Percentiles rank a stretch among this genome's conserved stretches.
These are phyloP conservation scores for Aurantiochytrium sp. DNA, from an alignment of 108 stramenopile species.

Conservation along the genomic window DNA sequence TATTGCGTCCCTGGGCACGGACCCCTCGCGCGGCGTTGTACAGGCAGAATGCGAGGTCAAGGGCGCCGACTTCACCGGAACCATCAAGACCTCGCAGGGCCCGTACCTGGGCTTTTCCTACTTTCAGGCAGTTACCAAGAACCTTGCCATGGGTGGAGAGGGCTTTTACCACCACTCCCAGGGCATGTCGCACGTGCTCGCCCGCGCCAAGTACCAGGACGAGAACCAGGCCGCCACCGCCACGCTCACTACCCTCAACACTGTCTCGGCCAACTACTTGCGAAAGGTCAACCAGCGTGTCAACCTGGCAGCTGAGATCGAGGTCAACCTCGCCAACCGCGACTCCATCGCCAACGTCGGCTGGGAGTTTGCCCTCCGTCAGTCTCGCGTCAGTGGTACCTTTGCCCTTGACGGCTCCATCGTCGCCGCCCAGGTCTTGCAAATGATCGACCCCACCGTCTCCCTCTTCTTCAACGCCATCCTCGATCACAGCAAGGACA, in stretches of 20 bases:
- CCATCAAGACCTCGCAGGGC: constrained; percentile 3
- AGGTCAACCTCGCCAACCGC: background rate
- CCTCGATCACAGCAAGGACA: constrained; percentile 14
- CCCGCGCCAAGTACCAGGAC: constrained; percentile 13
- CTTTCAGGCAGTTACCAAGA: background rate
- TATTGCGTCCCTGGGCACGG: background rate
- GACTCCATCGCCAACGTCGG: constrained; percentile 2
- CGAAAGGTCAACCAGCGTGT: background rate
- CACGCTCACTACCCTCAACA: background rate
- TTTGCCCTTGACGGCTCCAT: background rate
- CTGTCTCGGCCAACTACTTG: constrained; percentile 10
- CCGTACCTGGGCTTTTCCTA: background rate
- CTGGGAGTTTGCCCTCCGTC: constrained; percentile 16
- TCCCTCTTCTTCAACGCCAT: constrained; percentile 17
- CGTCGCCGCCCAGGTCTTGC: background rate
- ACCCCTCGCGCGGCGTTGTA: background rate
- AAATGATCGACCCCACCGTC: background rate
- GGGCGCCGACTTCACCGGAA: background rate
- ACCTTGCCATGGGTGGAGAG: constrained; percentile 1
- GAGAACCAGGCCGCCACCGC: background rate
- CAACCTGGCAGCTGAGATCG: background rate
- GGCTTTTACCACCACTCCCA: background rate
- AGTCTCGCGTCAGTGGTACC: background rate
- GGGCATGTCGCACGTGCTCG: background rate
- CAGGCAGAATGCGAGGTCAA: background rate